A percentile compares a stretch with the other conserved stretches of the same genome.
Conservation (phyloP, 805 yeast species). For the Ogataea angusta region DNA sequence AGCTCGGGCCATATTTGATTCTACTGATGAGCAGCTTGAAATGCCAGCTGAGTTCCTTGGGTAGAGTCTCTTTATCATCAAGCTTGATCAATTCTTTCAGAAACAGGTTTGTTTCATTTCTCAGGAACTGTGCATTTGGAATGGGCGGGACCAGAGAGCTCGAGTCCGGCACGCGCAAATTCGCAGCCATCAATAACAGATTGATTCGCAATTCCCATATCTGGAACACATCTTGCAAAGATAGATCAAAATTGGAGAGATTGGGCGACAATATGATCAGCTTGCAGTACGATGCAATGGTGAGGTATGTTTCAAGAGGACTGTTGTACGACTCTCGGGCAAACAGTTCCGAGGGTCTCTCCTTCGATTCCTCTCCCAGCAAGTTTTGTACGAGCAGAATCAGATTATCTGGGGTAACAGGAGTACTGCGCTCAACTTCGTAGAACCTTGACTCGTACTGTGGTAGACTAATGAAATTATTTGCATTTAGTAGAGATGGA, state of each 20-base stretch:
- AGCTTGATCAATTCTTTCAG: constrained; percentile 26
- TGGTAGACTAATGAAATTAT: constrained; percentile 26
- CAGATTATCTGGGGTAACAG: constrained; percentile 10
- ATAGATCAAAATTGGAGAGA: constrained; percentile 14
- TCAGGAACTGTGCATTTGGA: constrained; percentile 28
- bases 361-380: constrained; percentile 2
- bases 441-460: constrained; percentile 15
- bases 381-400: constrained; percentile 7
- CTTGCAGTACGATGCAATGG: constrained; percentile 30
- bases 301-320: constrained; percentile 15
- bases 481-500: constrained; percentile 25
- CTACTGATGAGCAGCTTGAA: constrained; percentile 36
- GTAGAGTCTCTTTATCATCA: constrained; percentile 16
- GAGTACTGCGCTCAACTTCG: constrained; percentile 3
- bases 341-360: background rate
- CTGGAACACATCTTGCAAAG: constrained; percentile 37
- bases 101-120: constrained; percentile 27
- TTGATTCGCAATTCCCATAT: constrained; percentile 38
- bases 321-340: constrained; percentile 2
- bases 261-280: constrained; percentile 25
- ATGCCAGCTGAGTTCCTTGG: constrained; percentile 19
- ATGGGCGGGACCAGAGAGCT: constrained; percentile 23
- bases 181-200: constrained; percentile 21
- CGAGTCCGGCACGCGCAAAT: constrained; percentile 10
- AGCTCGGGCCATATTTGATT: constrained; percentile 41